Percentiles rank a stretch among this genome's conserved stretches.
Conservation (phyloP, 805 yeast species). For the Candida arabinofermentans region DNA sequence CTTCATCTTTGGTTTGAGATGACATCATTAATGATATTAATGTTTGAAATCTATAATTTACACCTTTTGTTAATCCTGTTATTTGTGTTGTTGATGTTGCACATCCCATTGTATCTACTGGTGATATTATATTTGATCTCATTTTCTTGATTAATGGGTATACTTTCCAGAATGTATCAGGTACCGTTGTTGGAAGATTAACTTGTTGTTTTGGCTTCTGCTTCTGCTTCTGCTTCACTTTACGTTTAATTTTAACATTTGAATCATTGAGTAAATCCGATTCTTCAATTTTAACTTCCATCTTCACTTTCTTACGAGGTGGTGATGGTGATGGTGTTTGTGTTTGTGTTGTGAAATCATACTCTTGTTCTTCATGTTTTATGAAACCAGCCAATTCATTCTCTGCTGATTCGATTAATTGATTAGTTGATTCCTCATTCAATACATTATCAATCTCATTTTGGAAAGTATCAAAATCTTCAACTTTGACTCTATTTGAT, state of each 20-base stretch:
- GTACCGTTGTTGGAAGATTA: slow-evolving; percentile 18
- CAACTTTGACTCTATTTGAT: too few species aligned
- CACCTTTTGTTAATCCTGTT: slow-evolving; percentile 35
- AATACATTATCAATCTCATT: neutral
- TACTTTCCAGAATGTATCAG: slow-evolving; percentile 45
- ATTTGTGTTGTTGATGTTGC: slow-evolving; percentile 51
- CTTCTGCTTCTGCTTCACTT: neutral
- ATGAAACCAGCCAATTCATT: too few species aligned
- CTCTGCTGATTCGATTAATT: too few species aligned
- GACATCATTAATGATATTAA: slow-evolving; percentile 81
- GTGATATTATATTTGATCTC: slow-evolving; percentile 66
- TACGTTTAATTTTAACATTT: too few species aligned
- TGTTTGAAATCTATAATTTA: slow-evolving; percentile 61
- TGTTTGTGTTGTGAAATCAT: neutral
- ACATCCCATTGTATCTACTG: slow-evolving; percentile 89
- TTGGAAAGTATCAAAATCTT: neutral
- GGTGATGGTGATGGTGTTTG: neutral
- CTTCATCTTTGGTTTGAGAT: slow-evolving; percentile 89
- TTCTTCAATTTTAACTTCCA: neutral
- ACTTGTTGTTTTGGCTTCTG: neutral
- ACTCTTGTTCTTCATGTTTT: too few species aligned
- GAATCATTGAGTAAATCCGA: neutral
- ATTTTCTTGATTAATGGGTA: slow-evolving; percentile 60
- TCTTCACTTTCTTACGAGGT: neutral
- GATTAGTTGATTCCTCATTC: too few species aligned